Conservation (phyloP, 441 rosid genomes). For the Brassica balearica region DNA sequence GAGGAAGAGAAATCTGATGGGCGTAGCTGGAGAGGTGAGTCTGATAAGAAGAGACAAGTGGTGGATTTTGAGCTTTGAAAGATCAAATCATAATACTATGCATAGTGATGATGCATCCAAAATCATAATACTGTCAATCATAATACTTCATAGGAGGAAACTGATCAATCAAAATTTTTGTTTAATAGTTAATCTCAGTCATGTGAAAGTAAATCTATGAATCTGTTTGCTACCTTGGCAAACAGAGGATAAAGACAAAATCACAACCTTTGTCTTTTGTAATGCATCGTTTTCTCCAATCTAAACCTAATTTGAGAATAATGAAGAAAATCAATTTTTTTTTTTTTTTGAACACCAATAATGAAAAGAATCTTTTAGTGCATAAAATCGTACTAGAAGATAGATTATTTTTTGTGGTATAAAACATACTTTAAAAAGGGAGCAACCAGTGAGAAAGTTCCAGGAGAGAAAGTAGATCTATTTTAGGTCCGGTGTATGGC, state of each 20-base stretch:
- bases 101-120: constrained; percentile 29
- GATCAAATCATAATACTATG: constrained; percentile 7
- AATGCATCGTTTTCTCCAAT: constrained; percentile 26
- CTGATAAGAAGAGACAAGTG: constrained; percentile 38
- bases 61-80: constrained; percentile 45
- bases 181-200: background rate
- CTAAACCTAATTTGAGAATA: constrained; percentile 26
- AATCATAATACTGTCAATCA: background rate
- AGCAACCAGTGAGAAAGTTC: fast-evolving
- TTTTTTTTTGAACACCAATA: too few species aligned
- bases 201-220: constrained; percentile 3
- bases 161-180: constrained; percentile 21
- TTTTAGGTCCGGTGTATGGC: too few species aligned
- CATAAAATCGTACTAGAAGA: constrained; percentile 26
- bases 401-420: background rate
- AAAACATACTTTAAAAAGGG: too few species aligned
- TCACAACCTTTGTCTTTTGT: background rate
- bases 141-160: constrained; percentile 28
- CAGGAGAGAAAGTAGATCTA: too few species aligned
- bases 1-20: constrained; percentile 58
- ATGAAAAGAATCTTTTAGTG: constrained; percentile 7
- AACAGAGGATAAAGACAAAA: constrained; percentile 16
- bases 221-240: background rate
- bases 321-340: too few species aligned
- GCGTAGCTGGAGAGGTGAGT: constrained; percentile 52